A percentile compares a stretch with the other conserved stretches of the same genome.
phyloP scores from a whole-genome alignment of 345 rosid genomes.

The Nasturtium officinale region DNA sequence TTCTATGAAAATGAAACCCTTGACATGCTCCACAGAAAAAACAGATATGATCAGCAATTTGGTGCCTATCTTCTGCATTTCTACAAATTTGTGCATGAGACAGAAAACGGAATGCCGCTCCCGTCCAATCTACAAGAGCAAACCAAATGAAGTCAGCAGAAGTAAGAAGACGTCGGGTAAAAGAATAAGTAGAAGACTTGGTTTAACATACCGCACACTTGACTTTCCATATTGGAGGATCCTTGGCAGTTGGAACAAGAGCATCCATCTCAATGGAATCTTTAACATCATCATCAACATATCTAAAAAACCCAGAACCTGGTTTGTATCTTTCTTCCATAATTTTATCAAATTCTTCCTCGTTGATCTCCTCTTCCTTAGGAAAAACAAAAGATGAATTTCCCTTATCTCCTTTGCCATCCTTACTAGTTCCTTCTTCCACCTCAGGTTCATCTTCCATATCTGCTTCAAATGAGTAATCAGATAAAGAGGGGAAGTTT shows the following conservation, averaged over 20 bases:
- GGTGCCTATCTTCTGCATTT: constrained; percentile 62
- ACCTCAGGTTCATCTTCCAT: constrained; percentile 53
- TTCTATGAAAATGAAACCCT: constrained; percentile 80
- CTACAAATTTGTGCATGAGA: constrained; percentile 93
- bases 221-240: constrained; percentile 85
- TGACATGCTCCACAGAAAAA: constrained; percentile 70
- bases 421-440: constrained; percentile 51
- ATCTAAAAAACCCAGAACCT: constrained; percentile 53
- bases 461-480: constrained; percentile 42
- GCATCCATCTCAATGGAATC: constrained; percentile 57
- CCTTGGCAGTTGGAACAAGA: constrained; percentile 52
- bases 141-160: constrained; percentile 30
- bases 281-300: constrained; percentile 68
- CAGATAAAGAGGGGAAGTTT: constrained; percentile 5
- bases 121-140: constrained; percentile 67
- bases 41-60: constrained; percentile 72
- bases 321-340: constrained; percentile 80
- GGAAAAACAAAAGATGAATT: constrained; percentile 57
- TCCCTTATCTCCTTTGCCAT: constrained; percentile 45
- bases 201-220: constrained; percentile 73
- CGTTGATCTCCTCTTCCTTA: constrained; percentile 76
- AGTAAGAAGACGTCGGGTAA: background rate
- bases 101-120: constrained; percentile 82
- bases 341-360: constrained; percentile 78
- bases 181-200: background rate